Evolutionary conservation across 768 basidiomycete species (phyloP).

Genomic region (Coprinopsis sp.): DNA sequence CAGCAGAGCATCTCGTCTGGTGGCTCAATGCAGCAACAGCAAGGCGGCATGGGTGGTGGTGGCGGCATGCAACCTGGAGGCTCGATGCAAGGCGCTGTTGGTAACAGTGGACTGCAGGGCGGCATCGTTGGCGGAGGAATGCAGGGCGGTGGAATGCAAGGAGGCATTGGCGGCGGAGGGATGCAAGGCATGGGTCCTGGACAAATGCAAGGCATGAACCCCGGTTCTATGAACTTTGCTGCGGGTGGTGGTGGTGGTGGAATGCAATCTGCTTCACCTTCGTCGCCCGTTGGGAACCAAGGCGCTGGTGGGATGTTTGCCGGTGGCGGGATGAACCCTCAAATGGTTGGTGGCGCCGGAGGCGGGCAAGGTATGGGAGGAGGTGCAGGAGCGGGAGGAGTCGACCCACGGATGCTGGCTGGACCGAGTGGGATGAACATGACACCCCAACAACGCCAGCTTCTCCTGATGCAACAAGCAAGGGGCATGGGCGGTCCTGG

Average conservation of each 20-base stretch:
- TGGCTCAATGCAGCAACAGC: background rate
- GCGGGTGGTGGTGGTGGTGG: background rate
- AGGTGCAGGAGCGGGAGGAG: background rate
- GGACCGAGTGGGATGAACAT: conserved; percentile 5
- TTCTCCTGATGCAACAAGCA: conserved; percentile 4
- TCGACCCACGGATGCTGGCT: conserved; percentile 8
- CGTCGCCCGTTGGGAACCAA: background rate
- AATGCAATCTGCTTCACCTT: background rate
- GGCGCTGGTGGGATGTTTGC: background rate
- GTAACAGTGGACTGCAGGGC: too few relatives aligned
- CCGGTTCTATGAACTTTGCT: background rate
- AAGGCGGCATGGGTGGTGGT: conserved; percentile 6
- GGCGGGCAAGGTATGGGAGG: conserved; percentile 6
- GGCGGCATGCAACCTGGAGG: background rate
- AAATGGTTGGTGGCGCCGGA: background rate
- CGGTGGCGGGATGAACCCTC: background rate
- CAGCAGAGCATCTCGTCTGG: conserved; percentile 2
- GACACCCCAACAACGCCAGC: conserved; percentile 6
- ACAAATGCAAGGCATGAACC: background rate
- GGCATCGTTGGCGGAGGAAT: background rate
- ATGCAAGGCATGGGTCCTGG: background rate
- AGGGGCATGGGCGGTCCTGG: conserved; percentile 5
- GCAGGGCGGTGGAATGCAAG: background rate
- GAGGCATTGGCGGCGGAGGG: background rate
- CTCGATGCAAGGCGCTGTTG: too few relatives aligned